Base-by-base conservation (phyloP, 129 eudicot species). In the Escallonia rubra region DNA sequence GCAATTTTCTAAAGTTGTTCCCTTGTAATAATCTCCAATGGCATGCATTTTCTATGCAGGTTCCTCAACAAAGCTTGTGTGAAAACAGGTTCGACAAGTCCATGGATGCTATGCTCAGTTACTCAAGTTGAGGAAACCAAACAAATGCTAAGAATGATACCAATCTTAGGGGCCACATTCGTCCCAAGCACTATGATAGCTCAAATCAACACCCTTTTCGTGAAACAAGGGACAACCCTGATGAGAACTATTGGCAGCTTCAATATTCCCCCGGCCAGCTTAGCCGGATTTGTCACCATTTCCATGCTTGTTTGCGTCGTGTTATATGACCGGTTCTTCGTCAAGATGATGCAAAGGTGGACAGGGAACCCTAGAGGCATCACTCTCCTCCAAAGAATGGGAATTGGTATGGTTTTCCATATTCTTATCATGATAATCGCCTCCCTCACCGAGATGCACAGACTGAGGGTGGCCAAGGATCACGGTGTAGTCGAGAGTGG, bases 111-210 rank as follows among this genome's bases (percentile, higher is more conserved):
- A 41, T 72, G 76, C 47, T 7, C 69, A 44, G 76, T 72, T 1
- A 70, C 81, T 4, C 81, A 77, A 71, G 81, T 77, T 1, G 76
- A 77, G 40, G 68, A 77, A 59, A 70, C 76, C 41, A 77, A 77
- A 59, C 76, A 70, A 43, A 70, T 77, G 68, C 4, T 70, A 1
- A 49, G 53, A 64, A 65, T 77, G 76, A 15, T 77, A 9, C 76
- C 76, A 4, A 77, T 77, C 16, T 39, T 70, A 38, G 11, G 57
- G 5, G 61, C 64, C 13, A 70, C 72, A 50, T 46, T 77, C 38
- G 38, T 77, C 9, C 81, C 81, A 1, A 77, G 81, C 68, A 65
- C 68, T 3, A 64, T 77, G 76, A 5, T 70, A 2, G 72, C 81
- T 5, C 72, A 77, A 38, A 43, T 59, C 14, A 41, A 38, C 46